Percentiles rank a stretch among this genome's conserved stretches.
phyloP scores from a whole-genome alignment of 148 eudicot species.

The Beta vulgaris region DNA sequence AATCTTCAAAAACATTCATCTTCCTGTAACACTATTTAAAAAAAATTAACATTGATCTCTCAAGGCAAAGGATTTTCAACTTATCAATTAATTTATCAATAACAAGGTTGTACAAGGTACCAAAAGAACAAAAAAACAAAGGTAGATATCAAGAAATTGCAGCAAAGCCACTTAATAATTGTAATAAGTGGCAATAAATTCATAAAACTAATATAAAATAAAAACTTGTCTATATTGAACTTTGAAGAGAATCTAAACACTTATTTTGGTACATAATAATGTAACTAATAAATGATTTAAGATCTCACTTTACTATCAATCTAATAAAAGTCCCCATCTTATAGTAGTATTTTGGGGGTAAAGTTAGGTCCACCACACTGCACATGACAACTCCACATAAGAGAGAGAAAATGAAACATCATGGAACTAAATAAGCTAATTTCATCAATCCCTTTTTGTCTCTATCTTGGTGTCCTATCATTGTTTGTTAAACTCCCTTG shows the following conservation, averaged over 20 bases:
- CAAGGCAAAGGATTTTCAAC: too few relatives aligned
- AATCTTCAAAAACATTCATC: too few relatives aligned
- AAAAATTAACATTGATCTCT: too few relatives aligned
- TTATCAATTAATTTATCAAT: too few relatives aligned
- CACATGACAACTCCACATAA: constrained; percentile 22
- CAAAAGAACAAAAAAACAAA: neutral
- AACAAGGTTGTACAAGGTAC: neutral
- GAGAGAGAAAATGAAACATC: constrained; percentile 18
- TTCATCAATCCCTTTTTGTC: constrained; percentile 26
- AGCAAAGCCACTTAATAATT: neutral
- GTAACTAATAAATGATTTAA: too few relatives aligned
- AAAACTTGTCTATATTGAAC: too few relatives aligned
- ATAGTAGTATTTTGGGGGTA: too few relatives aligned
- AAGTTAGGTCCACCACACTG: constrained; percentile 27
- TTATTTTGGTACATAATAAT: too few relatives aligned
- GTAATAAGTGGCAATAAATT: neutral
- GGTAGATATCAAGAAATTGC: constrained; percentile 6
- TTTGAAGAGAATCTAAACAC: constrained; percentile 21
- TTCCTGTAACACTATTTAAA: too few relatives aligned
- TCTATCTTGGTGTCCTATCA: constrained; percentile 22
- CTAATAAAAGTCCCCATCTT: constrained; percentile 15
- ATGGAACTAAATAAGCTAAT: constrained; percentile 12
- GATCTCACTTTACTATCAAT: neutral
- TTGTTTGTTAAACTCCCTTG: constrained; percentile 14
- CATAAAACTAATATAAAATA: neutral